These are phyloP conservation scores for Wickerhamiella sergipiensis DNA, from an alignment of 805 yeast species.

Conservation along the genomic window DNA sequence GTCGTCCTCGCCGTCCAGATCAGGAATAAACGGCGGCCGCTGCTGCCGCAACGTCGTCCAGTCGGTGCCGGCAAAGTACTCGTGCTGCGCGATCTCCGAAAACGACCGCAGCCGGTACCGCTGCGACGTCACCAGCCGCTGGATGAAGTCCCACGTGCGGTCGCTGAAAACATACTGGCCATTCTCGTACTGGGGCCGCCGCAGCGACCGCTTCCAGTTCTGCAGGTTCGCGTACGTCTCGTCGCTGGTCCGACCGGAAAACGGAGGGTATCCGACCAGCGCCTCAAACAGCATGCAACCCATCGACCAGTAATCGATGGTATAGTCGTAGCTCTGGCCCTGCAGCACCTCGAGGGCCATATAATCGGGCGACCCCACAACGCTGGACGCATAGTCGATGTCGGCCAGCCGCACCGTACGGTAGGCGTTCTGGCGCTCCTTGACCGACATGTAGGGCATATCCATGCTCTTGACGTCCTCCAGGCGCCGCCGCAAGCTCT, in stretches of 20 bases:
- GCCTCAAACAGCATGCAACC: slow-evolving; percentile 97
- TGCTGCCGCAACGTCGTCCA: slow-evolving; percentile 57
- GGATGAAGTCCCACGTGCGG: slow-evolving; percentile 86
- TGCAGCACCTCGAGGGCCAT: slow-evolving; percentile 97
- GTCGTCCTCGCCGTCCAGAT: slow-evolving; percentile 90
- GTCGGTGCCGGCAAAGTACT: slow-evolving; percentile 74
- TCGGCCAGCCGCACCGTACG: slow-evolving; percentile 59
- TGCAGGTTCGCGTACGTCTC: slow-evolving; percentile 90
- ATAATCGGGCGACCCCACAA: slow-evolving; percentile 97
- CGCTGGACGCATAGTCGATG: slow-evolving; percentile 79
- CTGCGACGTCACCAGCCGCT: slow-evolving; percentile 68
- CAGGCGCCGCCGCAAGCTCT: slow-evolving; percentile 61
- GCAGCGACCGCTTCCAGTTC: slow-evolving; percentile 78
- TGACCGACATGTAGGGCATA: slow-evolving; percentile 56
- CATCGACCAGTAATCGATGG: slow-evolving; percentile 97
- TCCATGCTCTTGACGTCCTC: slow-evolving; percentile 66
- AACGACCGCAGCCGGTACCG: slow-evolving; percentile 60
- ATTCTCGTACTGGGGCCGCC: slow-evolving; percentile 83
- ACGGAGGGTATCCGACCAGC: slow-evolving; percentile 93
- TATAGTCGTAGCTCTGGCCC: slow-evolving; percentile 85
- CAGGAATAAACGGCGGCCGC: slow-evolving; percentile 93
- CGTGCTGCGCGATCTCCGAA: slow-evolving; percentile 64
- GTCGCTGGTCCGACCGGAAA: slow-evolving; percentile 83
- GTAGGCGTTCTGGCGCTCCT: slow-evolving; percentile 79
- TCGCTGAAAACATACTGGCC: slow-evolving; percentile 89